Conservation (phyloP, 176 grass and related monocot genomes). For the Oryza rufipogon region DNA sequence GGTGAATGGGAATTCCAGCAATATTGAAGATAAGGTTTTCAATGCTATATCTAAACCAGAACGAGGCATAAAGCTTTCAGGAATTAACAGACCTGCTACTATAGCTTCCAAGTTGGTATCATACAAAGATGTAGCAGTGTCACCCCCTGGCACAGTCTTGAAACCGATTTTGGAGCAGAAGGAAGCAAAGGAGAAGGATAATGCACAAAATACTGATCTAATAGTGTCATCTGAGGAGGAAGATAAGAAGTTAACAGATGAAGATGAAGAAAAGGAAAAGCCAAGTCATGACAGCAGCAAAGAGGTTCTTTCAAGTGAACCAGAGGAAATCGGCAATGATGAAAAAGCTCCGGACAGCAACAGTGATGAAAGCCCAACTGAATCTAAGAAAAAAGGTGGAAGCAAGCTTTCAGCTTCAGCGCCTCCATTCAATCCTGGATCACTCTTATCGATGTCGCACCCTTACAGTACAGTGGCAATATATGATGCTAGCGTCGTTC, state of each 20-base stretch:
- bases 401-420: slow-evolving; percentile 99
- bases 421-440: slow-evolving; percentile 93
- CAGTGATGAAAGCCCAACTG: slow-evolving; percentile 49
- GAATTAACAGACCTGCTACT: slow-evolving; percentile 47
- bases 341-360: slow-evolving; percentile 58
- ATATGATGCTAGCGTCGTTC: slow-evolving; percentile 68
- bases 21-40: slow-evolving; percentile 40
- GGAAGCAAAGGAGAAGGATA: slow-evolving; percentile 54
- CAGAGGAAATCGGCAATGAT: slow-evolving; percentile 32
- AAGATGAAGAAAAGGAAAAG: slow-evolving; percentile 59
- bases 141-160: slow-evolving; percentile 80
- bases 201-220: slow-evolving; percentile 41
- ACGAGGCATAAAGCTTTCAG: slow-evolving; percentile 33
- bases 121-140: slow-evolving; percentile 96
- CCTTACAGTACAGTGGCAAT: slow-evolving; percentile 66
- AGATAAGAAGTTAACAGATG: slow-evolving; percentile 54
- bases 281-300: slow-evolving; percentile 50
- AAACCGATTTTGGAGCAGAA: slow-evolving; percentile 69
- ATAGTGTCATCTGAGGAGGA: slow-evolving; percentile 50
- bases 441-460: slow-evolving; percentile 68
- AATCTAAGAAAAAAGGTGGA: slow-evolving; percentile 59
- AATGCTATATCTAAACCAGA: slow-evolving; percentile 38
- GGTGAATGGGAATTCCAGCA: slow-evolving; percentile 46
- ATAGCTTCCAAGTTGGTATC: slow-evolving; percentile 86
- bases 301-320: slow-evolving; percentile 50